These are phyloP conservation scores for Thuidium tamariscinum DNA, from an alignment of 225 moss, liverwort and hornwort species.

Conservation along the genomic window DNA sequence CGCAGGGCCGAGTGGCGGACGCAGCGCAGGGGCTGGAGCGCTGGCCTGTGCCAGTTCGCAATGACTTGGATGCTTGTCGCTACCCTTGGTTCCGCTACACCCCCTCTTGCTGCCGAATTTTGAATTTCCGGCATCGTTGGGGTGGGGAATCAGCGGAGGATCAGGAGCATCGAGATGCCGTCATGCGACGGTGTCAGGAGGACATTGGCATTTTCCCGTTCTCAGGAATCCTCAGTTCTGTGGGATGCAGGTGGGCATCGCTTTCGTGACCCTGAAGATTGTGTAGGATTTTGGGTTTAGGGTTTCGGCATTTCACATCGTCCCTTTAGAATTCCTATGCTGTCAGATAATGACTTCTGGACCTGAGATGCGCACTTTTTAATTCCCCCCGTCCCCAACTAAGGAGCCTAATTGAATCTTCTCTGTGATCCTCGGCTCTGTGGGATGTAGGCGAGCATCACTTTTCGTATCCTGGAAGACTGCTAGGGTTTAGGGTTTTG, in stretches of 20 bases:
- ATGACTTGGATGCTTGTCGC: conserved; percentile 51
- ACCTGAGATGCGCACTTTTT: no score
- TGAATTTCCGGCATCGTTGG: conserved; percentile 15
- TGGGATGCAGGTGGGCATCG: conserved; percentile 33
- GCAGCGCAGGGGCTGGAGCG: conserved; percentile 63
- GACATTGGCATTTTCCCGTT: conserved; percentile 17
- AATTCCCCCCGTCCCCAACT: no score
- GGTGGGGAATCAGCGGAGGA: conserved; percentile 1
- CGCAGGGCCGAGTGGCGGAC: conserved; percentile 33
- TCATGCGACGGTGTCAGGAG: conserved; percentile 23
- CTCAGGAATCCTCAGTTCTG: conserved; percentile 19
- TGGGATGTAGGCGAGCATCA: conserved; percentile 32
- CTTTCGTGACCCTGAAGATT: neutral
- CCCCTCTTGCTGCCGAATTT: conserved; percentile 39
- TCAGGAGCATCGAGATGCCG: neutral
- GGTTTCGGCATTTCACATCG: neutral
- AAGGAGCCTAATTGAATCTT: no score
- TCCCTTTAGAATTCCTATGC: no score
- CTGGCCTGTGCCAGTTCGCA: conserved; percentile 47
- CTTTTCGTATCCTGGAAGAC: neutral
- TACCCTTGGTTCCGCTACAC: conserved; percentile 78
- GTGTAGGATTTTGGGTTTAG: neutral
- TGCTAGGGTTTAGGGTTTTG: neutral
- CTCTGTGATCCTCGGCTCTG: conserved; percentile 9
- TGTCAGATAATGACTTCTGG: no score